Evolutionary conservation across 2,329 filamentous ascomycete genomes (phyloP), one percentile per base, ranked within the genome.

Genomic region (Colletotrichum paranaense): DNA sequence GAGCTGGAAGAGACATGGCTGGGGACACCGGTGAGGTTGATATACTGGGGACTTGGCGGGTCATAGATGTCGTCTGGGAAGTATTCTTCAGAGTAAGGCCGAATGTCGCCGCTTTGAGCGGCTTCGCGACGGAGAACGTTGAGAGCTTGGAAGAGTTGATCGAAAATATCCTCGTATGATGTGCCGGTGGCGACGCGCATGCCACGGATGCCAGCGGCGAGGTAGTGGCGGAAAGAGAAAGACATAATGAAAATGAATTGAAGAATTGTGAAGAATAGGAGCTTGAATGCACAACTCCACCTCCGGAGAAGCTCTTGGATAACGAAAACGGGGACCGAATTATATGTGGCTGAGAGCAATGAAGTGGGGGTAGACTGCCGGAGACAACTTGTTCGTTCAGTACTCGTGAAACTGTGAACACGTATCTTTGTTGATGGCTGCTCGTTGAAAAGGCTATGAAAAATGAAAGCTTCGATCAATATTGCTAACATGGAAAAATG

Each of bases 261-360:
- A 5, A 12, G 1, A 1, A 19, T 2, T 19, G 1, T 42, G 2
- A 19, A 19, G 1, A 8, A 19, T 6, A 42, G 38, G 16, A 0
- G 16, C 1, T 42, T 8, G 16, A 3, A 42, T 19, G 14, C 38
- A 42, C 3, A 8, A 7, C 4, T 2, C 8, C 6, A 7, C 6
- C 16, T 14, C 1, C 3, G 5, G 7, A 42, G 5, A 19, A 42
- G 38, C 16, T 42, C 2, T 42, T 8, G 1, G 3, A 3, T 8
- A 19, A 42, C 4, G 5, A 8, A 42, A 3, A 42, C 38, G 38
- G 14, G 2, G 16, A 42, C 14, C 5, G 5, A 4, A 7, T 42
- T 8, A 3, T 19, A 3, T 42, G 38, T 19, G 38, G 16, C 8
- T 22, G 1, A 19, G 42, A n/a, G 2, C 19, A 7, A 42, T 42